Base-by-base conservation (phyloP, 1,284 basidiomycete genomes). In the Prillingera fragicola region DNA sequence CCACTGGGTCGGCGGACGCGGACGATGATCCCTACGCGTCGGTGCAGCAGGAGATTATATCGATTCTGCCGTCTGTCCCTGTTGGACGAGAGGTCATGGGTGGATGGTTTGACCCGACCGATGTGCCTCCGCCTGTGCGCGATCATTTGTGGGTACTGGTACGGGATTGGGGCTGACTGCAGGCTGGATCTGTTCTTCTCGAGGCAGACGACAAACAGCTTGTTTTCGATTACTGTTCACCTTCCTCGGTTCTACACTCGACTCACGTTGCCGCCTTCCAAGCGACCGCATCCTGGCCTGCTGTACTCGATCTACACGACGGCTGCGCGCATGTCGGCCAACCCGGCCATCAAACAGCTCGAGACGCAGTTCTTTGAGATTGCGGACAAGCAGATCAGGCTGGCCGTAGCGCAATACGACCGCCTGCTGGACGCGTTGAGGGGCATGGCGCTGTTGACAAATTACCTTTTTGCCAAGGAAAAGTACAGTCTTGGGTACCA, bases 21-120 rank as follows among this genome's bases (percentile, higher is more conserved):
- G n/a, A n/a, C n/a, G n/a, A n/a, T n/a, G n/a, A n/a, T n/a, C n/a
- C n/a, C n/a, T n/a, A n/a, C n/a, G n/a, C n/a, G n/a, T n/a, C n/a
- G n/a, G n/a, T n/a, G n/a, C n/a, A n/a, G n/a, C n/a, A n/a, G n/a
- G n/a, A n/a, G n/a, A n/a, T n/a, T n/a, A 45, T 40, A 12, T 21
- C 35, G 23, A 41, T 52, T 13, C 27, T 52, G 17, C 50, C 50
- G 2, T 36, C 26, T 5, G 29, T 52, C 4, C 50, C 50, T 8
- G 43, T 45, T 29, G 50, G 50, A 4, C 43, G 50, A 25, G 50
- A 52, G 25, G 29, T 64, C 2, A 45, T 55, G 1, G 58, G 58
- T 1, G 61, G 61, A 1, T 65, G 63, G 63, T 62, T 62, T 36
- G 63, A 65, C 38, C 53, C 60, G 9, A 49, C 54, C 15, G 63